phyloP scores from a whole-genome alignment of 257 asterid species.

The Solanum peruvianum region DNA sequence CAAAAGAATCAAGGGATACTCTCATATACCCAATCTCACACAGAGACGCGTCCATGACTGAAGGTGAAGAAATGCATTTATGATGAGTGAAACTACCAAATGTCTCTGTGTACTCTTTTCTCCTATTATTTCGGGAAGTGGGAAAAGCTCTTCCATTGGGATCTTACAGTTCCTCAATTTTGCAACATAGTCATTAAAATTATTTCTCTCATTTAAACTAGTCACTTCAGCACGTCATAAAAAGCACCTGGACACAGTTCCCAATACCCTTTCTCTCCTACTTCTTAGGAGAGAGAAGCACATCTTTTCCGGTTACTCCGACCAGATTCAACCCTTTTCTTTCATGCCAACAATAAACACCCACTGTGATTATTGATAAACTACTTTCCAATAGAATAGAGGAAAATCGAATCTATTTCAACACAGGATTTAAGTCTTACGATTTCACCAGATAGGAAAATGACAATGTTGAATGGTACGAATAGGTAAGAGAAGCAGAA shows the following conservation, averaged over 20 bases:
- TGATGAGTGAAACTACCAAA: neutral
- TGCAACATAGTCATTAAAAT: neutral
- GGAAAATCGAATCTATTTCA: neutral
- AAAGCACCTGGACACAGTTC: neutral
- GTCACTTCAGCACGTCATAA: neutral
- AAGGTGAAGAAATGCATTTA: neutral
- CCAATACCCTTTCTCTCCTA: neutral
- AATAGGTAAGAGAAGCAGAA: neutral
- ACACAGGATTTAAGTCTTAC: neutral
- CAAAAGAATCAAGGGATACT: neutral
- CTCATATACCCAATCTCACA: neutral
- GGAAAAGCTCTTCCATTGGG: neutral
- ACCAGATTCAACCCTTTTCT: neutral
- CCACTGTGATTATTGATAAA: neutral
- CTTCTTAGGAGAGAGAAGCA: neutral
- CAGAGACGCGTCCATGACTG: neutral
- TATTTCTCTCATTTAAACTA: neutral
- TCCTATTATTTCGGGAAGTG: neutral
- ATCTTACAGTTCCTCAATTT: neutral
- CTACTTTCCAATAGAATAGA: neutral
- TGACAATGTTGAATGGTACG: neutral
- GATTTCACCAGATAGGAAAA: neutral
- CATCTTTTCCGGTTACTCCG: neutral
- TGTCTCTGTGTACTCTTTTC: neutral
- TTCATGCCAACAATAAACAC: neutral